These are phyloP conservation scores for Sordariomycetes sp. DNA, from an alignment of 2,329 filamentous ascomycete genomes.

Conservation along the genomic window DNA sequence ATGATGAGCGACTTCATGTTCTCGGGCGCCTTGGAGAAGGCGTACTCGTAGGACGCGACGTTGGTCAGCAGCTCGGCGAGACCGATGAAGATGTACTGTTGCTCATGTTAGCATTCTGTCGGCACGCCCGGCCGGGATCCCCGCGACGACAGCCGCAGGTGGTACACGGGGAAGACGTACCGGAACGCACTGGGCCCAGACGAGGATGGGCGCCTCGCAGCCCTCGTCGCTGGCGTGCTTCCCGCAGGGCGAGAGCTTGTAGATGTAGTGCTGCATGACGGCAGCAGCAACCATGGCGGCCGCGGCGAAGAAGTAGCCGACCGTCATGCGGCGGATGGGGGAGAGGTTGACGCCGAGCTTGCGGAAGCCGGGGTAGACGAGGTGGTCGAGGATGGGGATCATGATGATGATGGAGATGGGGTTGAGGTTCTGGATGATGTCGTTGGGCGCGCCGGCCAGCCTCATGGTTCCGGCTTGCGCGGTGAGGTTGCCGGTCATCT, in stretches of 20 bases:
- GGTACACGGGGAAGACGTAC: not conserved
- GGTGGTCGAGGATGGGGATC: conserved; percentile 56
- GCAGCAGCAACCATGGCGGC: conserved; percentile 46
- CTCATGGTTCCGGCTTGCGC: conserved; percentile 55
- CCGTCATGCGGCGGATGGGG: conserved; percentile 63
- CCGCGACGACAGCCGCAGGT: not conserved
- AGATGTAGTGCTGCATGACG: conserved; percentile 49
- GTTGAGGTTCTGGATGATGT: conserved; percentile 59
- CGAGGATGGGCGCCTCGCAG: conserved; percentile 50
- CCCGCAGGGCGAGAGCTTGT: conserved; percentile 48
- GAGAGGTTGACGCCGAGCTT: conserved; percentile 52
- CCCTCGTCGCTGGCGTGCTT: conserved; percentile 31
- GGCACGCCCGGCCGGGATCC: not conserved
- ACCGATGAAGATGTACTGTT: conserved; percentile 31
- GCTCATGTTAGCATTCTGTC: not conserved
- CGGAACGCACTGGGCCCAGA: conserved; percentile 42
- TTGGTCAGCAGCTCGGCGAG: conserved; percentile 40
- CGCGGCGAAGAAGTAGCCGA: conserved; percentile 53
- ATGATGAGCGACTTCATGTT: conserved; percentile 73
- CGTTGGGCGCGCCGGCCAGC: conserved; percentile 61
- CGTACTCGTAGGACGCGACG: conserved; percentile 56
- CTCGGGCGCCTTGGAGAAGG: conserved; percentile 63
- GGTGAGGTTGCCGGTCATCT: conserved; percentile 46
- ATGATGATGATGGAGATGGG: conserved; percentile 64
- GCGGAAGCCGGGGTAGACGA: conserved; percentile 56